Percentiles rank a stretch among this genome's conserved stretches.
These are phyloP conservation scores for Lyophyllum decastes DNA, from an alignment of 768 basidiomycete genomes.

Conservation along the genomic window DNA sequence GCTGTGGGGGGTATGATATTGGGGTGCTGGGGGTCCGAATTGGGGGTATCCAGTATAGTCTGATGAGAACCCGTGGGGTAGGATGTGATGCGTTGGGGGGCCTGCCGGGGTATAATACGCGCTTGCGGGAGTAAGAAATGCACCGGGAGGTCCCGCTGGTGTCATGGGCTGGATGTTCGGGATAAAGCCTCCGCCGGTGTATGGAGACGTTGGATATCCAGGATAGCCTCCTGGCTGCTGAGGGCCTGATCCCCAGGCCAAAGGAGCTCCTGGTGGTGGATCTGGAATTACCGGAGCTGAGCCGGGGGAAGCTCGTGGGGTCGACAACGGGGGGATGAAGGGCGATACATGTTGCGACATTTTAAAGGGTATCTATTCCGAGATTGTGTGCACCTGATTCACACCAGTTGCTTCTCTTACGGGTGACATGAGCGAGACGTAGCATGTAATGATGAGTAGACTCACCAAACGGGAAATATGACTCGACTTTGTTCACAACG, in stretches of 20 bases:
- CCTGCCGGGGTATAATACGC: constrained; percentile 14
- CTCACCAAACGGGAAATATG: constrained; percentile 12
- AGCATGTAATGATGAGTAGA: not conserved
- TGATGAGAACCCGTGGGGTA: constrained; percentile 16
- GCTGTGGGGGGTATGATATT: not conserved
- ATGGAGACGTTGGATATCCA: constrained; percentile 38
- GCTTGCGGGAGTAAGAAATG: constrained; percentile 10
- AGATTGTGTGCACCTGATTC: constrained; percentile 6
- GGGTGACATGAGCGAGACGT: not conserved
- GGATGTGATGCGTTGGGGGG: not conserved
- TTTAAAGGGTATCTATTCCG: constrained; percentile 1
- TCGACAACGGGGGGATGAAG: constrained; percentile 37
- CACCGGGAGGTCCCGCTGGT: constrained; percentile 3
- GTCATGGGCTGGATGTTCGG: constrained; percentile 27
- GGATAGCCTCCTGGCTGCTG: constrained; percentile 37
- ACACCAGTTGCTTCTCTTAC: constrained; percentile 1
- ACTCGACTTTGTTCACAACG: constrained; percentile 4
- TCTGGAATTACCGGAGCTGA: constrained; percentile 36
- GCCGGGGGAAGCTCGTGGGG: constrained; percentile 30
- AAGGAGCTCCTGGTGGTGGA: constrained; percentile 19
- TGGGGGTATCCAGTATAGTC: constrained; percentile 27
- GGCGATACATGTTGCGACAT: constrained; percentile 25
- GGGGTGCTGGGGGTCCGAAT: not conserved
- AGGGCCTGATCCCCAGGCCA: constrained; percentile 33
- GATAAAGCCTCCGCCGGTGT: constrained; percentile 37